A percentile compares a stretch with the other conserved stretches of the same genome.
These are phyloP conservation scores for Cordia subcordata DNA, from an alignment of 257 asterid species.

Conservation along the genomic window DNA sequence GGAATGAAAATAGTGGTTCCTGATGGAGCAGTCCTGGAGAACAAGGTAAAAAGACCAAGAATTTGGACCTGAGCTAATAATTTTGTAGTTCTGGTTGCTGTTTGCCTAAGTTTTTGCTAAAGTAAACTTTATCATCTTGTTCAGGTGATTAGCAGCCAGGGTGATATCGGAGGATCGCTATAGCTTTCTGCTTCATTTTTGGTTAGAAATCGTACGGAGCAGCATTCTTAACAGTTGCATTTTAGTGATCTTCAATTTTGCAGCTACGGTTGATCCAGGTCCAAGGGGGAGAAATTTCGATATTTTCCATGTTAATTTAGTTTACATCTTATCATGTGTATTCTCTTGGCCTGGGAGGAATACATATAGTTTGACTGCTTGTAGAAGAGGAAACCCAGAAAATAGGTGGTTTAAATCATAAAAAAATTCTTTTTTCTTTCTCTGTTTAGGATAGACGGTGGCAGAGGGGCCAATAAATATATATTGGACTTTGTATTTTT, in stretches of 20 bases:
- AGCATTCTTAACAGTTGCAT: too few relatives aligned
- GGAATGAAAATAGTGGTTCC: slow-evolving; percentile 56
- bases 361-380: too few relatives aligned
- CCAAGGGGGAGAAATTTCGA: not conserved
- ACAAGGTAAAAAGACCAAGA: slow-evolving; percentile 40
- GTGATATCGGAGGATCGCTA: not conserved
- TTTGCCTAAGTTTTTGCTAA: not conserved
- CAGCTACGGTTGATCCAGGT: not conserved
- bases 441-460: too few relatives aligned
- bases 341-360: not conserved
- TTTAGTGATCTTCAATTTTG: too few relatives aligned
- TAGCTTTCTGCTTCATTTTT: not conserved
- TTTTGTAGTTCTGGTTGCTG: slow-evolving; percentile 2
- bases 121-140: not conserved
- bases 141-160: slow-evolving; percentile 1
- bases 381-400: too few relatives aligned
- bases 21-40: slow-evolving; percentile 57
- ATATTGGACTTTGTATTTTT: too few relatives aligned
- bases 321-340: not conserved
- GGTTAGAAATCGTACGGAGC: not conserved
- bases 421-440: too few relatives aligned
- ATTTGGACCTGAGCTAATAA: not conserved
- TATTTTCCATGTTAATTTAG: too few relatives aligned
- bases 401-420: not conserved
- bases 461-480: too few relatives aligned